A percentile compares a stretch with the other conserved stretches of the same genome.
Conservation (phyloP, 2,329 filamentous ascomycete genomes). For the Coniochaeta sp. region DNA sequence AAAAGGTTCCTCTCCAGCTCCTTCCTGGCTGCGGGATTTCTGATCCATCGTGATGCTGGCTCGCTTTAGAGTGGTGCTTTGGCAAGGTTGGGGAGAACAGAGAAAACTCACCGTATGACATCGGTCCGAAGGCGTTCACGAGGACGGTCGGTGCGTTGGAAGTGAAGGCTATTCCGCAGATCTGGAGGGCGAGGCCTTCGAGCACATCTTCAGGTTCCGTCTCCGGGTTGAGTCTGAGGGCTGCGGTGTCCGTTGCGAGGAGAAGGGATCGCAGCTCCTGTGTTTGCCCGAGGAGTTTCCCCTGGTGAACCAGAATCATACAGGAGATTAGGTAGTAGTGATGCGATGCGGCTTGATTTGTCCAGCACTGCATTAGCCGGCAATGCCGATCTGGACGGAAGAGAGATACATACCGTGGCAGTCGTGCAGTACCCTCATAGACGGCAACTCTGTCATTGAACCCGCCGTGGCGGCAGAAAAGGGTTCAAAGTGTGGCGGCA, state of each 20-base stretch:
- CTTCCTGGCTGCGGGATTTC: conserved; percentile 16
- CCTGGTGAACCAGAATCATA: conserved; percentile 21
- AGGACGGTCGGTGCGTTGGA: conserved; percentile 32
- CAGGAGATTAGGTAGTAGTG: conserved; percentile 34
- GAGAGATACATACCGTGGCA: conserved; percentile 36
- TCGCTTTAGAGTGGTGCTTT: no score
- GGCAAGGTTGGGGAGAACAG: neutral
- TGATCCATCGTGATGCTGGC: conserved; percentile 26
- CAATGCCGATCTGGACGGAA: no score
- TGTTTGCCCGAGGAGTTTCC: conserved; percentile 3
- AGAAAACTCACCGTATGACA: conserved; percentile 33
- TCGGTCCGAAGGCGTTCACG: conserved; percentile 41
- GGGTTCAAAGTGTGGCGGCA: conserved; percentile 24
- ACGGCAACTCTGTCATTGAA: conserved; percentile 22
- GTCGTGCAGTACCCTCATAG: conserved; percentile 30
- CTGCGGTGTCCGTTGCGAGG: neutral
- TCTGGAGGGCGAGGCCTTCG: conserved; percentile 25
- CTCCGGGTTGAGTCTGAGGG: conserved; percentile 12
- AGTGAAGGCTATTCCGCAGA: conserved; percentile 38
- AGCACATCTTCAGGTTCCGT: conserved; percentile 14
- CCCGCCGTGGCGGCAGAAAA: conserved; percentile 18
- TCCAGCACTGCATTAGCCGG: no score
- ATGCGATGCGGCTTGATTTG: conserved; percentile 28
- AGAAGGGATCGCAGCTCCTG: neutral
- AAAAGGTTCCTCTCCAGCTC: conserved; percentile 24